Evolutionary conservation across 306 rosid genomes (phyloP), one percentile per base, ranked within the genome.

Genomic region (Quercus glauca): DNA sequence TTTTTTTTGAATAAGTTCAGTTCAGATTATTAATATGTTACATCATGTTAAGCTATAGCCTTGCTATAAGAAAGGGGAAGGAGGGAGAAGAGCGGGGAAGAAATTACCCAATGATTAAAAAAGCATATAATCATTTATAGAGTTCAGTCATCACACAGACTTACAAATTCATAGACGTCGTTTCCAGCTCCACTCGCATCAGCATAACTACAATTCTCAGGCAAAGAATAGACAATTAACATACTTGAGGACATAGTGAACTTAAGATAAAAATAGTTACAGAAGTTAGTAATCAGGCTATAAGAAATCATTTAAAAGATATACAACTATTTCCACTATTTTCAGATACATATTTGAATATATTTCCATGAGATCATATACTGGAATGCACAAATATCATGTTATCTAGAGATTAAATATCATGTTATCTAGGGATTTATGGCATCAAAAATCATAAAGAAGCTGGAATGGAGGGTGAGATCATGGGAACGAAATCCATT

Each of bases 91-190:
- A 28, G 29, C 4, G 67, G 67, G 18, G 14, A 29, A 60, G 26
- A 60, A 60, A 60, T 3, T 60, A 14, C 18, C 67, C 15, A 60
- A 23, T 11, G 33, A 10, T 21, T 23, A 29, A 21, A 25, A 25
- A 59, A 23, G 67, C 31, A 59, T 59, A 59, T 59, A 59, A 59
- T 49, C 15, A 35, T 26, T 26, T 3, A 21, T 23, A 59, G 33
- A 25, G 67, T 23, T 63, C 41, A 79, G 75, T 3, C 52, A 11
- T 13, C 28, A 18, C 29, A 76, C 64, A 61, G 69, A 82, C 99
- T 76, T 91, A 94, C 99, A 84, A 91, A 95, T 87, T 95, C 99
- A 52, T 95, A 95, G 69, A 95, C 99, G 80, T 95, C 99, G 17
- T 91, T 90, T 80, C 92, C 99, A 76, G 99, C 92, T 75, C 99